These are phyloP conservation scores for Starmerella cellae DNA, from an alignment of 805 yeast genomes.

Conservation along the genomic window DNA sequence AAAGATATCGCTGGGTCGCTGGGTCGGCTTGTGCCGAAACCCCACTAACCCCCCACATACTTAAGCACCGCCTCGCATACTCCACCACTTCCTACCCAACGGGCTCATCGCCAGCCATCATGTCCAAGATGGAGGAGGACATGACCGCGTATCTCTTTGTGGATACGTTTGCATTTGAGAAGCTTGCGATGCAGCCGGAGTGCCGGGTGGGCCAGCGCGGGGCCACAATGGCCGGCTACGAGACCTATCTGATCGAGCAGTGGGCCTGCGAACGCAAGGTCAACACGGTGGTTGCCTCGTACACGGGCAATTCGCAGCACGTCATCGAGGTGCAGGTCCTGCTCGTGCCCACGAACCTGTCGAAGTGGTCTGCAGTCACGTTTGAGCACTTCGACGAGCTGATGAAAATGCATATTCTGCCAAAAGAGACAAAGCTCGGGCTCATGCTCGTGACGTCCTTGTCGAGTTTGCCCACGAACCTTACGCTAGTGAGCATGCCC, in stretches of 20 bases:
- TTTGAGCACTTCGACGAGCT: slow-evolving; percentile 54
- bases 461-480: slow-evolving; percentile 62
- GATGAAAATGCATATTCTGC: slow-evolving; percentile 49
- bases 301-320: slow-evolving; percentile 71
- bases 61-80: no score
- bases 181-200: slow-evolving; percentile 22
- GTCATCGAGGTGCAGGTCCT: slow-evolving; percentile 48
- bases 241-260: slow-evolving; percentile 84
- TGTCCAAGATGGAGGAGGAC: neutral
- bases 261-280: slow-evolving; percentile 70
- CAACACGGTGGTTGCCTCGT: slow-evolving; percentile 60
- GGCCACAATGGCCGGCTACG: slow-evolving; percentile 56
- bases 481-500: slow-evolving; percentile 58
- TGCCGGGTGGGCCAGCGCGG: slow-evolving; percentile 30
- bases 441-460: slow-evolving; percentile 66
- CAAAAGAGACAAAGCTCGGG: slow-evolving; percentile 50
- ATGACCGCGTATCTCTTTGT: slow-evolving; percentile 24
- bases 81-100: no score
- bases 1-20: no score
- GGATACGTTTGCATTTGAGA: slow-evolving; percentile 23
- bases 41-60: no score
- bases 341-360: slow-evolving; percentile 35
- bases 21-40: no score
- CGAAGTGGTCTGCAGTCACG: slow-evolving; percentile 40
- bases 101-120: no score